Evolutionary conservation across 768 basidiomycete species (phyloP), one percentile per base, ranked within the genome.

Genomic region (Rhizopogon roseolus): DNA sequence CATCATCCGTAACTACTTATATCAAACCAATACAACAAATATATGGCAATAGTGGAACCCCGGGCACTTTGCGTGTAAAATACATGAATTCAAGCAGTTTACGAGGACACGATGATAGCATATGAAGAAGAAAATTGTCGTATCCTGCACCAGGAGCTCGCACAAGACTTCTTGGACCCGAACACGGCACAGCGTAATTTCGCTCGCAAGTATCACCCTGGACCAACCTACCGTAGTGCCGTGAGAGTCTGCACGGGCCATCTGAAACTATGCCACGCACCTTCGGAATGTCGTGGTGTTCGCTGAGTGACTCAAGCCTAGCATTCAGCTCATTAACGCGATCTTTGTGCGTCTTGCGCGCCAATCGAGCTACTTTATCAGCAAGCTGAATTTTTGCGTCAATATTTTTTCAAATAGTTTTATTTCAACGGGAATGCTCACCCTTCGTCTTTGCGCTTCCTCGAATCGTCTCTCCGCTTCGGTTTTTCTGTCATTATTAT

Each of bases 261-360:
- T 25, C n/a, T 53, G 39, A 17, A 52, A 55, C 53, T 49, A 43
- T 53, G 44, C 46, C 22, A 63, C 72, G 55, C 66, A 86, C 91
- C 81, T 95, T 94, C 39, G 93, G 93, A 63, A 94, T 93, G 68
- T 95, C 93, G 69, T 96, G 90, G 78, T 94, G 93, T 73, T 95
- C 93, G 68, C 88, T 90, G 54, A 94, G 79, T 54, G 81, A 74
- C 71, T 95, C 93, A 8, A 97, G 76, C 66, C 94, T 89, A 25
- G 80, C 63, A 64, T 97, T 97, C 63, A 95, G 92, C 63, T 94
- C 92, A 58, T 81, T 84, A 37, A 97, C 93, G 41, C 93, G 86
- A 56, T 97, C 93, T 72, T 97, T 97, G 72, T 97, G 93, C 6
- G 90, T 92, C 73, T 89, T 91, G 62, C 75, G 75, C 0, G 93